These are phyloP conservation scores for Endothia cerciana DNA, from an alignment of 2,329 filamentous ascomycete genomes.

Conservation along the genomic window DNA sequence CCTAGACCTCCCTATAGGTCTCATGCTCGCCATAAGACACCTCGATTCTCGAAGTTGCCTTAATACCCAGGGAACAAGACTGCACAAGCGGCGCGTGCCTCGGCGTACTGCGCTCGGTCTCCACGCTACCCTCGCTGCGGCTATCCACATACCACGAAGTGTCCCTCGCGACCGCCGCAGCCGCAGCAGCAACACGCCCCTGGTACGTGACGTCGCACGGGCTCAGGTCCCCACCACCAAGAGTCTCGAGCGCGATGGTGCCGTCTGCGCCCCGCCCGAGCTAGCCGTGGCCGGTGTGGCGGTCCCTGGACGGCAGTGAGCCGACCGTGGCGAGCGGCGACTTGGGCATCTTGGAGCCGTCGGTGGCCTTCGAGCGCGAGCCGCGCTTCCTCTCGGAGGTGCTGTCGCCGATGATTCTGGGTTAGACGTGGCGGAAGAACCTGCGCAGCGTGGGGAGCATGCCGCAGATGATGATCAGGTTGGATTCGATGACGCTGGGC, in stretches of 20 bases:
- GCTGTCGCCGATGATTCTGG: slow-evolving; percentile 36
- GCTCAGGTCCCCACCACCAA: background rate
- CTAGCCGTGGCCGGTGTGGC: slow-evolving; percentile 1
- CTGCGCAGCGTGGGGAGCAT: slow-evolving; percentile 45
- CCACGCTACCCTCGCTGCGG: background rate
- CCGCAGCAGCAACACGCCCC: background rate
- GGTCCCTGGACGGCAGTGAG: slow-evolving; percentile 12
- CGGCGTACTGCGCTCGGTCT: background rate
- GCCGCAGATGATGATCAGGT: slow-evolving; percentile 47
- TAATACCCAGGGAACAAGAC: background rate
- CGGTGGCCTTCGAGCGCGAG: background rate
- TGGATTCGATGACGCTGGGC: slow-evolving; percentile 44
- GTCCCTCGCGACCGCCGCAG: background rate
- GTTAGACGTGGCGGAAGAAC: slow-evolving; percentile 44
- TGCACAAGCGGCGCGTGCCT: slow-evolving; percentile 16
- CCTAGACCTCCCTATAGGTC: background rate
- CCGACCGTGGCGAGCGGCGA: slow-evolving; percentile 5
- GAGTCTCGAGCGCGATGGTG: slow-evolving; percentile 9
- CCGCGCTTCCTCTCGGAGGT: slow-evolving; percentile 3
- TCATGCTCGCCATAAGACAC: background rate
- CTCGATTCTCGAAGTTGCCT: slow-evolving; percentile 15
- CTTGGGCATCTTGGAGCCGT: background rate
- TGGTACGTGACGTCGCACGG: background rate
- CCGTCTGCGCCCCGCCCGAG: slow-evolving; percentile 11
- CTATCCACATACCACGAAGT: background rate